Percentiles rank a stretch among this genome's conserved stretches.
Conservation (phyloP, 2,329 filamentous ascomycete species). For the Trichoderma breve region DNA sequence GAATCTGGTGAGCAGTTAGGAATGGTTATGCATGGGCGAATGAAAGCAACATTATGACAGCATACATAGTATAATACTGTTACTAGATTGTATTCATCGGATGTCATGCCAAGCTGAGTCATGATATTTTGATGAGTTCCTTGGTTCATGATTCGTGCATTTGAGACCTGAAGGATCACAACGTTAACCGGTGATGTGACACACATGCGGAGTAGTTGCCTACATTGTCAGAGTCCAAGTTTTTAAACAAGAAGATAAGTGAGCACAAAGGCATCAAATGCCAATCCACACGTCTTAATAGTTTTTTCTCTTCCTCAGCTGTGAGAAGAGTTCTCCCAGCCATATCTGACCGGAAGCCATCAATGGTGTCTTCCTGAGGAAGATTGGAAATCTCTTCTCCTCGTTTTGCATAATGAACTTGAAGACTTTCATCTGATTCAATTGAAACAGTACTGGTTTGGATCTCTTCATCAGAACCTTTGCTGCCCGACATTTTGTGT, state of each 20-base stretch:
- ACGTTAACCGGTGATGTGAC: neutral
- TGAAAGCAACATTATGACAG: neutral
- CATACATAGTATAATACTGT: slow-evolving; percentile 41
- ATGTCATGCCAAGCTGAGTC: slow-evolving; percentile 39
- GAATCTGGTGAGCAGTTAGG: neutral
- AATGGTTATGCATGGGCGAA: neutral
- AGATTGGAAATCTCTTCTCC: neutral
- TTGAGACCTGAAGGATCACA: slow-evolving; percentile 30
- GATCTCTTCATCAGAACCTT: neutral
- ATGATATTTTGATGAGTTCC: slow-evolving; percentile 42
- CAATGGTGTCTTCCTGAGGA: neutral
- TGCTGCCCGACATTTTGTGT: neutral
- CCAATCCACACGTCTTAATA: neutral
- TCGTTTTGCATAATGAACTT: neutral
- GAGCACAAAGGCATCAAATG: neutral
- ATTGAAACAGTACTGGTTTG: neutral
- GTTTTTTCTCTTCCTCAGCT: neutral
- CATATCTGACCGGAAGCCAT: neutral
- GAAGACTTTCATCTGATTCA: neutral
- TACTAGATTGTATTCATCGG: slow-evolving; percentile 41
- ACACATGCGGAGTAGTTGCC: neutral
- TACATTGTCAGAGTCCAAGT: neutral
- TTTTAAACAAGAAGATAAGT: neutral
- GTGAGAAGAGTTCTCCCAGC: neutral
- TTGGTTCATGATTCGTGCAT: slow-evolving; percentile 44